These are phyloP conservation scores for Bipolaris bicolor DNA, from an alignment of 2,329 filamentous ascomycete species.

Conservation along the genomic window DNA sequence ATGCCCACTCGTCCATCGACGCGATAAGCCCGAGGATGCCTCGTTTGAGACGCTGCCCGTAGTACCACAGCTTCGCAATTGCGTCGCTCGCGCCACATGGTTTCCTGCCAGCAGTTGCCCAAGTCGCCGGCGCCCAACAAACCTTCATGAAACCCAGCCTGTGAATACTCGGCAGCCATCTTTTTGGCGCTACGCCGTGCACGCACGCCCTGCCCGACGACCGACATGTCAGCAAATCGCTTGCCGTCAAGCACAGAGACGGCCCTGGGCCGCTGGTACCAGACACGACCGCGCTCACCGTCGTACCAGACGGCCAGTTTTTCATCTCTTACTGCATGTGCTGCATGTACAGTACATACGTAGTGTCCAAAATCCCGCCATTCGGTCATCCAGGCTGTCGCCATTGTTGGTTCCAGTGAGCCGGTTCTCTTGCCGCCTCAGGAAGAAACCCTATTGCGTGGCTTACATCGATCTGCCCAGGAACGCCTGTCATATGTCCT, in stretches of 20 bases:
- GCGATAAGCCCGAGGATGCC: slow-evolving; percentile 14
- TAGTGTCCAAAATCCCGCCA: neutral
- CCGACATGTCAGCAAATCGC: slow-evolving; percentile 11
- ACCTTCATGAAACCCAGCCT: slow-evolving; percentile 4
- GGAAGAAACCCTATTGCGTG: neutral
- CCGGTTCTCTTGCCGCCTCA: neutral
- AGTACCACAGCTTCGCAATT: neutral
- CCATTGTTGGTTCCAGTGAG: slow-evolving; percentile 3
- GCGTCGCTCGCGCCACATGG: too few species aligned
- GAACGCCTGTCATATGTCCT: slow-evolving; percentile 3
- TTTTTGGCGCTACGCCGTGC: slow-evolving; percentile 15
- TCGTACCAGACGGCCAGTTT: slow-evolving; percentile 4
- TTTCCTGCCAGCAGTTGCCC: neutral
- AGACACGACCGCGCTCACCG: slow-evolving; percentile 6
- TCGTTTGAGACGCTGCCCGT: neutral
- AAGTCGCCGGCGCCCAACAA: slow-evolving; percentile 8
- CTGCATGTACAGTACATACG: neutral
- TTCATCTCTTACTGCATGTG: neutral
- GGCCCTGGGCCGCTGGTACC: slow-evolving; percentile 7
- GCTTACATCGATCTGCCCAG: slow-evolving; percentile 1
- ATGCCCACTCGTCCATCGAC: slow-evolving; percentile 14
- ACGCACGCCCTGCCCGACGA: slow-evolving; percentile 3
- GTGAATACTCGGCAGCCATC: neutral
- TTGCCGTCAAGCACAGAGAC: slow-evolving; percentile 11
- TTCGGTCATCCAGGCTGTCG: neutral